Base-by-base conservation (phyloP, 495 filamentous ascomycete genomes). In the Penicillium odoratum region DNA sequence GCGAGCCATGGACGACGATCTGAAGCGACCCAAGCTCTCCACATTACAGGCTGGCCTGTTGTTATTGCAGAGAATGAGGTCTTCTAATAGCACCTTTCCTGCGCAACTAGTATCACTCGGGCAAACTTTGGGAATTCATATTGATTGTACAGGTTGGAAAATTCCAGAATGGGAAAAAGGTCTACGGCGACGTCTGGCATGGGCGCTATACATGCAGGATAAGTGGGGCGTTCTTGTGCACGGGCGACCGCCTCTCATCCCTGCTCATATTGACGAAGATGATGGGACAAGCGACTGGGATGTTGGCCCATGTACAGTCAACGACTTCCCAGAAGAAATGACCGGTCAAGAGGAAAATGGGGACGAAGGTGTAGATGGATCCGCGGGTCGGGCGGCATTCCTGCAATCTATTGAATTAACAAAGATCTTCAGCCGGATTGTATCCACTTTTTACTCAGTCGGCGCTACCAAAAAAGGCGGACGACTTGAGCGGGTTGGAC, bases 131-230 rank as follows among this genome's bases (percentile, higher is more conserved):
- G 90, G 91, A 26, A 76, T 95, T 45, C 90, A 95, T 68, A 81
- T 92, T 16, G 90, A 94, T 66, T 92, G 89, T 69, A 83, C 83
- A 13, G 73, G 76, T 31, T 94, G 91, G 91, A 85, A 85, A 62
- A 91, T 95, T 25, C 90, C 91, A 9, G 73, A 74, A 6, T 95
- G 91, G 91, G 90, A 94, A 68, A 83, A 84, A 52, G 88, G 89
- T 3, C 72, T 94, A 50, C 79, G 90, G 54, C 90, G 91, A 70
- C 83, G 91, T 38, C 78, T 94, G 33, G 90, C 88, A 21, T 94
- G 91, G 89, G 90, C 88, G 7, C 70, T 93, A 61, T 94, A 88
- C 65, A 92, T 92, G 88, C 88, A 93, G 65, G 91, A 94, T 67
- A 92, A 91, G 69, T 95, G 90, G 89, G 88, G 87, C 43, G 88